Evolutionary conservation across 116 monocot genomes (phyloP).

Genomic region (Iris pallida): DNA sequence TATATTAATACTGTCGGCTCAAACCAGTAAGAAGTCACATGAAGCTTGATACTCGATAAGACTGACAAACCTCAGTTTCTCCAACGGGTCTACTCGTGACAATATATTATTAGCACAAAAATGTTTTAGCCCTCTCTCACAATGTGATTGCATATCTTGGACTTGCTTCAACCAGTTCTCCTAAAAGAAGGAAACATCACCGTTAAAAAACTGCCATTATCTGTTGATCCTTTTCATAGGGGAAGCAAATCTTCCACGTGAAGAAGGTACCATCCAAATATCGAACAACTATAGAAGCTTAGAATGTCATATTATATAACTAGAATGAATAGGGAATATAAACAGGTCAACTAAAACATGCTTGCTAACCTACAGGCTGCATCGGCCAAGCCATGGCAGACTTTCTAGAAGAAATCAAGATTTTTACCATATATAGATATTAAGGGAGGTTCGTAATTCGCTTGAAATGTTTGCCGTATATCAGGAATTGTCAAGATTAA

Average conservation of each 20-base stretch:
- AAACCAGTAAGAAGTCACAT: too few species aligned
- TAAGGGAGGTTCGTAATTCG: neutral
- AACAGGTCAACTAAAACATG: neutral
- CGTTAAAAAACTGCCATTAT: neutral
- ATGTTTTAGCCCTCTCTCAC: conserved; percentile 50
- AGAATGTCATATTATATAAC: neutral
- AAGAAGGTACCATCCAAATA: neutral
- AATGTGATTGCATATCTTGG: conserved; percentile 47
- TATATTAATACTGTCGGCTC: neutral
- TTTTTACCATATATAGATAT: neutral
- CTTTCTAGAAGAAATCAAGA: neutral
- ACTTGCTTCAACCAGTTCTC: conserved; percentile 54
- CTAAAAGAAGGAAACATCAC: conserved; percentile 19
- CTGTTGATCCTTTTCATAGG: too few species aligned
- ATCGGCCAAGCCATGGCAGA: neutral
- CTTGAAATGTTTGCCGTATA: neutral
- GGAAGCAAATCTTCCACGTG: too few species aligned
- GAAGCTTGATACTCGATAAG: too few species aligned
- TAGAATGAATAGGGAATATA: neutral
- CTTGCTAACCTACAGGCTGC: neutral
- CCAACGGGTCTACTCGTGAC: neutral
- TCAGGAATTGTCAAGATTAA: neutral
- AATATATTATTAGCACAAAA: conserved; percentile 7
- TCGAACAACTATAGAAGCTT: neutral
- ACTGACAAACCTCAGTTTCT: too few species aligned